Evolutionary conservation across 345 rosid species (phyloP).

Genomic region (Cardiospermum halicacabum): DNA sequence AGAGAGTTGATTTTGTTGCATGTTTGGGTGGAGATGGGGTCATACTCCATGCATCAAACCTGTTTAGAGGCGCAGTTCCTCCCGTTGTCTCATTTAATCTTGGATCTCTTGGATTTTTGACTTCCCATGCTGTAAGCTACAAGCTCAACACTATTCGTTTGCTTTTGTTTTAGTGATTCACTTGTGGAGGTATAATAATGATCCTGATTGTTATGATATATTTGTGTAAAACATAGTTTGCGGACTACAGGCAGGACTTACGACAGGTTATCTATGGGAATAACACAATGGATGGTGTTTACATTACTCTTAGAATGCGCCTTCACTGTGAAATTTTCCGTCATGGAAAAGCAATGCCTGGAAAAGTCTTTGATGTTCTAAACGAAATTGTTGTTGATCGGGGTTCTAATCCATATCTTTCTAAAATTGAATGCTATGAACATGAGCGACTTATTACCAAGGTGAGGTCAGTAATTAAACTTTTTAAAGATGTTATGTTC

Average conservation of each 20-base stretch:
- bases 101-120: conserved; percentile 97
- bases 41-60: conserved; percentile 89
- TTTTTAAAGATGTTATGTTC: conserved; percentile 2
- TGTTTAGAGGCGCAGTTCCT: conserved; percentile 89
- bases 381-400: conserved; percentile 93
- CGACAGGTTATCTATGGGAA: conserved; percentile 86
- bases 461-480: conserved; percentile 38
- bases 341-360: conserved; percentile 83
- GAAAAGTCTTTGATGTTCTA: conserved; percentile 89
- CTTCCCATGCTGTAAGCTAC: conserved; percentile 75
- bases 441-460: conserved; percentile 94
- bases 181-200: conserved; percentile 8
- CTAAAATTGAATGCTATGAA: conserved; percentile 94
- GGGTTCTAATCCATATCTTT: conserved; percentile 98
- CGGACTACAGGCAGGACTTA: conserved; percentile 75
- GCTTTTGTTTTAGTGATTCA: conserved; percentile 3
- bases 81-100: conserved; percentile 96
- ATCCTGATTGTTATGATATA: conserved; percentile 12
- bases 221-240: conserved; percentile 47
- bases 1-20: conserved; percentile 95
- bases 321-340: conserved; percentile 85
- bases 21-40: conserved; percentile 99
- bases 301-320: conserved; percentile 96
- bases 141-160: conserved; percentile 6
- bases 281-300: conserved; percentile 77